Evolutionary conservation across 306 rosid species (phyloP).

Genomic region (Canavalia gladiata): DNA sequence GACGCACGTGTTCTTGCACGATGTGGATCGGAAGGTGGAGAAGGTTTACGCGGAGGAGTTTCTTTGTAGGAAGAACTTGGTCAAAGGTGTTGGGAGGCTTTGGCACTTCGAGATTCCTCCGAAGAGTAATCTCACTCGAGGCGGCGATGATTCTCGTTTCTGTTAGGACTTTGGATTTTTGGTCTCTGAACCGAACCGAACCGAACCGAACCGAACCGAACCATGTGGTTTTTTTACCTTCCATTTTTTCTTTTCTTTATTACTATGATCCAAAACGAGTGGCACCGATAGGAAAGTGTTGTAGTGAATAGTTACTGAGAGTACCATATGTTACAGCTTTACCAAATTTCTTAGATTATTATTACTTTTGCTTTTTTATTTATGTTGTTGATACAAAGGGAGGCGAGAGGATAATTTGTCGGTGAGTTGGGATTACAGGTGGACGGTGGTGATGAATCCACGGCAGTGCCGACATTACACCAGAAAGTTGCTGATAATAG

Average conservation of each 20-base stretch:
- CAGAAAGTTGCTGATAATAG: too few relatives aligned
- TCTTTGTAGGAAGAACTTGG: conserved; percentile 69
- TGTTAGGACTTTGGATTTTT: conserved; percentile 41
- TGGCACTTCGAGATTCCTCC: conserved; percentile 87
- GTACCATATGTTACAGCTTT: background rate
- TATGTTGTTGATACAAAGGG: background rate
- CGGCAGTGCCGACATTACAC: background rate
- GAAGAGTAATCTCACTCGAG: conserved; percentile 20
- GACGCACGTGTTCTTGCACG: conserved; percentile 88
- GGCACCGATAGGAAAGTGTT: background rate
- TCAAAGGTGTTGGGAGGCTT: conserved; percentile 74
- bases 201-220: too few relatives aligned
- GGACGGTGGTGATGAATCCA: conserved; percentile 17
- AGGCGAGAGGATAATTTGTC: background rate
- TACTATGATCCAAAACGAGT: background rate
- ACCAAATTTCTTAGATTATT: background rate
- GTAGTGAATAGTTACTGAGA: background rate
- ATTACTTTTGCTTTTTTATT: background rate
- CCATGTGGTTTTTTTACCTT: background rate
- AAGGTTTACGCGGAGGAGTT: conserved; percentile 77
- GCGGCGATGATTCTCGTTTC: conserved; percentile 9
- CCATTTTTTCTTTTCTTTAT: background rate
- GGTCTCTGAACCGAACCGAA: too few relatives aligned
- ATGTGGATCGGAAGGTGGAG: conserved; percentile 85
- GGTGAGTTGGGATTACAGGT: background rate